Conservation (phyloP, 345 rosid species). For the Microthlaspi erraticum region DNA sequence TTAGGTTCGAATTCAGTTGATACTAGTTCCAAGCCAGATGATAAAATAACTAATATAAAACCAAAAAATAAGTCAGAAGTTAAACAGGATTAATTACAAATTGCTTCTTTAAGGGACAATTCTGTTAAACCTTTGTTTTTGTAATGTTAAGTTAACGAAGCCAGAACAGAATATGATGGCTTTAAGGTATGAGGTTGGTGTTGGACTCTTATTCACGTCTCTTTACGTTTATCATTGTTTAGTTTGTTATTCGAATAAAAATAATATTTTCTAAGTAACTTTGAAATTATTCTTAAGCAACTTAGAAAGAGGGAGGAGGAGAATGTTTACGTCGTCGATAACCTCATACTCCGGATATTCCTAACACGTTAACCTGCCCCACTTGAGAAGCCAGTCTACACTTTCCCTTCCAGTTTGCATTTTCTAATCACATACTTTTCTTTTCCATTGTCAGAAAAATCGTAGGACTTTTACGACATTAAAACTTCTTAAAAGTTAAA, state of each 20-base stretch:
- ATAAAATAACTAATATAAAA: too few relatives aligned
- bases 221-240: slow-evolving; percentile 32
- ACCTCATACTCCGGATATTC: slow-evolving; percentile 39
- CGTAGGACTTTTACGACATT: not conserved
- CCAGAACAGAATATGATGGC: slow-evolving; percentile 38
- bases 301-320: slow-evolving; percentile 23
- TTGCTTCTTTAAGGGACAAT: not conserved
- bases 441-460: not conserved
- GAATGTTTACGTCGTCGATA: slow-evolving; percentile 45
- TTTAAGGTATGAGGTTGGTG: slow-evolving; percentile 45
- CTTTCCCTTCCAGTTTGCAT: slow-evolving; percentile 22
- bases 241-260: not conserved
- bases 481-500: not conserved
- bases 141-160: slow-evolving; percentile 33
- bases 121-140: not conserved
- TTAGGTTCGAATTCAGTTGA: slow-evolving; percentile 18
- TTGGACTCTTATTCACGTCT: slow-evolving; percentile 41
- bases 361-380: slow-evolving; percentile 31
- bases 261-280: slow-evolving; percentile 6
- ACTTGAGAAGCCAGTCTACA: slow-evolving; percentile 31
- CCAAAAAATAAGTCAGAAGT: not conserved
- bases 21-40: not conserved
- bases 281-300: slow-evolving; percentile 43
- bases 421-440: not conserved
- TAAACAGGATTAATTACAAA: not conserved